Base-by-base conservation (phyloP, 2,329 filamentous ascomycete species). In the Colletotrichum acutatum region DNA sequence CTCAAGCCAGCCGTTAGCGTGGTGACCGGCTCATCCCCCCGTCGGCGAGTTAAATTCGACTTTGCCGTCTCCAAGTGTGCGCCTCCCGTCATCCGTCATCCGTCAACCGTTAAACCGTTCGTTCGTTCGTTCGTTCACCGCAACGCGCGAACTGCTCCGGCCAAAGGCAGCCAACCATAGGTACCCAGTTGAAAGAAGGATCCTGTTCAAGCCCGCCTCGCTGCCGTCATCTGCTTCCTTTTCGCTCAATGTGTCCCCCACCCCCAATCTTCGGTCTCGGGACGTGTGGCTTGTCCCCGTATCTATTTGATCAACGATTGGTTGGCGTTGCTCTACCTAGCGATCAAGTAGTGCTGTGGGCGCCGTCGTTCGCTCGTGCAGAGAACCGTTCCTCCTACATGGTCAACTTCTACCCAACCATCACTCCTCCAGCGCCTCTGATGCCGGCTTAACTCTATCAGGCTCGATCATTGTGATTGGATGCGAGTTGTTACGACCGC, bases 1-100 rank as follows among this genome's bases (percentile, higher is more conserved):
- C 67, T 74, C 32, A 28, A 58, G 54, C 46, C 19, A 54, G 26
- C 61, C 26, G 56, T 67, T 71, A 62, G 71, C 68, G 71, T 30
- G 53, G 28, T 22, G 14, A 59, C 66, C 54, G 66, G 70, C n/a
- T 42, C 61, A 37, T 60, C 32, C 56, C 59, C 61, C 58, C 53
- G 57, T 66, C 34, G 71, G 24, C 71, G 60, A 73, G 66, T 73
- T 52, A 61, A 32, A 65, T 24, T 60, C 66, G 66, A 70, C 49
- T 60, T 56, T 60, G 60, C 34, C 65, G 53, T 58, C 32, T 28
- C 32, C 42, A 34, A 72, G 59, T 64, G 42, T 54, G 24, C 58
- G 53, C 59, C 69, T 63, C 66, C 58, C 53, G 66, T 37, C 65
- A 68, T 46, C 62, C 62, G 54, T 54, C 62, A 66, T 28, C 49